Evolutionary conservation across 1,139 yeast genomes (phyloP).

Genomic region (Debaryomyces singareniensis): DNA sequence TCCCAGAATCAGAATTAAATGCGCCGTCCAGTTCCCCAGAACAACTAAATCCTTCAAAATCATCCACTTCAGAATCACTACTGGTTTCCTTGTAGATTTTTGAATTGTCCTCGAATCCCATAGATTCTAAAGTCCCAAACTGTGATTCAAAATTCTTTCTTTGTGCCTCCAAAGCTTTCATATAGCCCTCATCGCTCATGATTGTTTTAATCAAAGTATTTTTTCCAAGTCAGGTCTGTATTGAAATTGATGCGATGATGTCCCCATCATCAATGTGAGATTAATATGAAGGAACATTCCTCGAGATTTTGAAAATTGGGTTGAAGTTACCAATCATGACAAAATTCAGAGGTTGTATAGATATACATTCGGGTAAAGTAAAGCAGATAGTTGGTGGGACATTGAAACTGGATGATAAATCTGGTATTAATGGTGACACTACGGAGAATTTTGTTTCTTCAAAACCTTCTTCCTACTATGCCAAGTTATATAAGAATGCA

Average conservation of each 20-base stretch:
- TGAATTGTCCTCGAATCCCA: conserved; percentile 56
- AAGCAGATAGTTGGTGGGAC: conserved; percentile 97
- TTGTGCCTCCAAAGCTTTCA: conserved; percentile 47
- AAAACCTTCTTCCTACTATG: conserved; percentile 71
- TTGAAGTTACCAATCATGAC: too few relatives aligned
- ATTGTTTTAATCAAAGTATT: conserved; percentile 1
- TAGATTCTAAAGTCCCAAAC: conserved; percentile 54
- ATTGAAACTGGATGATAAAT: conserved; percentile 46
- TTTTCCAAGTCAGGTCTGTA: not conserved
- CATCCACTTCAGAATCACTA: conserved; percentile 9
- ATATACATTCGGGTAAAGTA: conserved; percentile 89
- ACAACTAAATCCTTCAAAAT: conserved; percentile 11
- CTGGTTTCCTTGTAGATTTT: conserved; percentile 10
- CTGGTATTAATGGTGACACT: conserved; percentile 20
- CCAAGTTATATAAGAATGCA: conserved; percentile 58
- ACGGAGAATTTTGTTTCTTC: conserved; percentile 77
- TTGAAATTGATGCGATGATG: not conserved
- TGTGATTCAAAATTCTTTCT: conserved; percentile 62
- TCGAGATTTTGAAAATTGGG: not conserved
- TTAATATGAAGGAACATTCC: not conserved
- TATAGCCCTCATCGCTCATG: conserved; percentile 35
- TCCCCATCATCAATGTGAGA: not conserved
- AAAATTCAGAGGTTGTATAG: conserved; percentile 87
- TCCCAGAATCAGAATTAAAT: too few relatives aligned
- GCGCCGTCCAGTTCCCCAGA: too few relatives aligned